These are phyloP conservation scores for Crithidia mellificae DNA, from an alignment of 208 protist genomes.

Conservation along the genomic window DNA sequence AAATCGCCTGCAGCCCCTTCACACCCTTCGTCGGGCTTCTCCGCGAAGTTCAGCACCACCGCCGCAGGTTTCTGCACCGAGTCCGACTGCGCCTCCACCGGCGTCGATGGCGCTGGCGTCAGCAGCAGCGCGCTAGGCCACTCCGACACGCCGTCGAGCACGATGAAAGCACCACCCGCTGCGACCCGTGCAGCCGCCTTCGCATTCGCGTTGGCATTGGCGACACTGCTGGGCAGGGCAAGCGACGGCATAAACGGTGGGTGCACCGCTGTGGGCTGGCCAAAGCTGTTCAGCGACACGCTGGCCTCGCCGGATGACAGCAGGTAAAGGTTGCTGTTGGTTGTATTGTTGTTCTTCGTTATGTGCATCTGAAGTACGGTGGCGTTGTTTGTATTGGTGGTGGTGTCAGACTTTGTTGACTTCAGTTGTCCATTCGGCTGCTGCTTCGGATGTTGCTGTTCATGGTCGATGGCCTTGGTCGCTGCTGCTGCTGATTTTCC, in stretches of 20 bases:
- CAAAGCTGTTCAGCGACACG: constrained; percentile 3
- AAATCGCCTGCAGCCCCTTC: not conserved
- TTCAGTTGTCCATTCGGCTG: too few relatives aligned
- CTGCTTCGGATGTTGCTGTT: not conserved
- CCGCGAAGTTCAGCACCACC: not conserved
- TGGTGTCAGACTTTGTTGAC: too few relatives aligned
- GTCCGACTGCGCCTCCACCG: not conserved
- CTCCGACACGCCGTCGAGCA: not conserved
- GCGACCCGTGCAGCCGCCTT: not conserved
- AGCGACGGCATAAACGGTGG: not conserved
- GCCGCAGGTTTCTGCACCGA: not conserved
- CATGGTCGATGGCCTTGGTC: too few relatives aligned
- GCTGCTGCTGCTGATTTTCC: not conserved
- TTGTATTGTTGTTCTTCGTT: not conserved
- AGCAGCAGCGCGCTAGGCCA: not conserved
- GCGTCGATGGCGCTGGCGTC: not conserved
- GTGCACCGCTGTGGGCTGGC: not conserved
- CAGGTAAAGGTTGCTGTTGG: not conserved
- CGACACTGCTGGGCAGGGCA: constrained; percentile 1
- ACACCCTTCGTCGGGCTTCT: not conserved
- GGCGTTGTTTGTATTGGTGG: not conserved
- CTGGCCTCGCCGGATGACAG: not conserved
- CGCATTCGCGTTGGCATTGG: not conserved
- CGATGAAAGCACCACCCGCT: not conserved
- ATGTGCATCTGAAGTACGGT: too few relatives aligned